Base-by-base conservation (phyloP, 495 filamentous ascomycete species). In the Immersiella caudata region DNA sequence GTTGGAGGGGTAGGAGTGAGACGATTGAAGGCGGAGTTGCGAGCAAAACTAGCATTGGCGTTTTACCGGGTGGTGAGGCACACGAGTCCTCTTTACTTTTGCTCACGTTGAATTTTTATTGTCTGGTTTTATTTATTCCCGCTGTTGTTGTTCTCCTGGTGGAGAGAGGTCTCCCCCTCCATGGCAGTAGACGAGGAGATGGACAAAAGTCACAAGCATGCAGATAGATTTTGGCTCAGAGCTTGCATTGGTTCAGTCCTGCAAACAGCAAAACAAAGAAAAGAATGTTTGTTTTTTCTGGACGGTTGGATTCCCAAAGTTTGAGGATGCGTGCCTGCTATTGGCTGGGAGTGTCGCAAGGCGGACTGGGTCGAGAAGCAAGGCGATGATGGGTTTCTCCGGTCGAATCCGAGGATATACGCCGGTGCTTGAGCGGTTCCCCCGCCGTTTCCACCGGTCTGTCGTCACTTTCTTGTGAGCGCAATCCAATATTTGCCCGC, bases 201-300 rank as follows among this genome's bases (percentile, higher is more conserved):
- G 20, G 25, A 46, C 18, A 22, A 46, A 50, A 65, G 35, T 25
- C 29, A 58, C 35, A 51, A 56, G 63, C 63, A 66, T 66, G 52
- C 52, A 66, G 63, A 66, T 66, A 66, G 63, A 66, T 49, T 66
- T 64, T 46, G 55, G 63, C 54, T 66, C 63, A 56, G 54, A 59
- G 63, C 63, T 66, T 59, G 51, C 51, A 56, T 64, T 56, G 62
- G 50, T 55, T 26, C 21, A 55, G 50, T 35, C 24, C 22, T 50
- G 35, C 60, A 63, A 50, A 27, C 5, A 36, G 33, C 33, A 62
- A 52, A 50, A 12, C 29, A 63, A 63, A 57, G 22, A 25, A 16
- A 27, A 57, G 18, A 12, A 8, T 57, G 54, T 5, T 57, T 25
- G 14, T 26, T 27, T 24, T 26, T 57, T 27, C 11, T 14, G 40